A percentile compares a stretch with the other conserved stretches of the same genome.
phyloP scores from a whole-genome alignment of 345 rosid species.

The Balakata baccata region DNA sequence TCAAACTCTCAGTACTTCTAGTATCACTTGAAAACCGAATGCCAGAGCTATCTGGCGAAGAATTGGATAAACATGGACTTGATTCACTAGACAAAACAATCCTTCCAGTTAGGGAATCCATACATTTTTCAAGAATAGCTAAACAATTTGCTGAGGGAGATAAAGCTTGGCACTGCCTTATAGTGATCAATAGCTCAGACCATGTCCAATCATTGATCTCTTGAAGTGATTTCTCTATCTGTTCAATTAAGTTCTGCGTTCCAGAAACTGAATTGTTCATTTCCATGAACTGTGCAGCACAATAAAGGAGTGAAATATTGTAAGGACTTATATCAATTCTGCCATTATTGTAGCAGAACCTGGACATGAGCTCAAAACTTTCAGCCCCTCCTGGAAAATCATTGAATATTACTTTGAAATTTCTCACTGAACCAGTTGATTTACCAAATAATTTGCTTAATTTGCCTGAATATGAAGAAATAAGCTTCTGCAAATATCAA shows the following conservation, averaged over 20 bases:
- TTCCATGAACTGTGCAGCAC: constrained; percentile 78
- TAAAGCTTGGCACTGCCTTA: constrained; percentile 65
- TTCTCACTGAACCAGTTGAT: constrained; percentile 38
- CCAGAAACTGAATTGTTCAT: constrained; percentile 40
- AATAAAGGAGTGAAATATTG: constrained; percentile 52
- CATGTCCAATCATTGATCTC: constrained; percentile 70
- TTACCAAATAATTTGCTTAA: constrained; percentile 60
- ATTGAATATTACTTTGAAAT: constrained; percentile 67
- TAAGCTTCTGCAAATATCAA: constrained; percentile 52
- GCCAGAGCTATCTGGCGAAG: constrained; percentile 73
- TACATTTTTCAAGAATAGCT: constrained; percentile 38
- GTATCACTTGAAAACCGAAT: constrained; percentile 72
- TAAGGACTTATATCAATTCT: constrained; percentile 44
- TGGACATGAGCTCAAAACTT: constrained; percentile 66
- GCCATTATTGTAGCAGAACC: constrained; percentile 80
- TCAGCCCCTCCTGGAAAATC: constrained; percentile 87
- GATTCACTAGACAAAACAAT: constrained; percentile 52
- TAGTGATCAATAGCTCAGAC: constrained; percentile 65
- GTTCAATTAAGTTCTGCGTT: constrained; percentile 43
- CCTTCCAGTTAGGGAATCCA: constrained; percentile 63
- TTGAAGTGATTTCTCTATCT: constrained; percentile 58
- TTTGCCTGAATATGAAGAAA: constrained; percentile 60
- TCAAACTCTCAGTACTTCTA: constrained; percentile 84
- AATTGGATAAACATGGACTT: constrained; percentile 72
- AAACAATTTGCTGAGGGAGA: constrained; percentile 31